Base-by-base conservation (phyloP, 495 filamentous ascomycete species). In the Hypomontagnella monticulosa region DNA sequence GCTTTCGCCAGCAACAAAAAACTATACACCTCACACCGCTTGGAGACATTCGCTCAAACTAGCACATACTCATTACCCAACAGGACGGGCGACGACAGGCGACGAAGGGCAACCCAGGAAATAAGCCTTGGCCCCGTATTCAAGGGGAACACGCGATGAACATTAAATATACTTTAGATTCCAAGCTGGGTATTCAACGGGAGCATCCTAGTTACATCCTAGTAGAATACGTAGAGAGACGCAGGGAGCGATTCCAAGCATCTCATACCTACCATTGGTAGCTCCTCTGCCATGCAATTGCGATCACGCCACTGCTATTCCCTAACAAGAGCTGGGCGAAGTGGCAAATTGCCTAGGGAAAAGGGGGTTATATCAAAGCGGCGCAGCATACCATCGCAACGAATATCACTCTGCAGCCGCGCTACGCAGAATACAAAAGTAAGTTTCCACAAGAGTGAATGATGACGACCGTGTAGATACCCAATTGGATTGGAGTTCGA, bases 351-450 rank as follows among this genome's bases (percentile, higher is more conserved):
- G 9, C 36, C 34, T n/a, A 53, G 52, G 14, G 36, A 37, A 34
- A 43, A 41, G 48, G 34, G 46, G 34, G 36, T 36, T 36, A 60
- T 61, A 64, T 60, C 55, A 56, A 52, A 49, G 66, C 60, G 66
- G 66, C 60, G 66, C 49, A 69, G 66, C 32, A 48, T 4, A 30
- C 8, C 1, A 54, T 49, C 18, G 6, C 30, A 18, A 54, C 40
- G 30, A 50, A 32, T 19, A 32, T 56, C 38, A 20, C 51, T 37
- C 18, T 32, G 51, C 14, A 36, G 47, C 20, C 16, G 23, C 27
- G 44, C 10, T 38, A 56, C 27, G 30, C 15, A 32, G 32, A 18
- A 16, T 8, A 11, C 7, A 47, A 43, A 50, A 9, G 19, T 38
- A 12, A 9, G 33, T 12, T 46, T n/a, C 42, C 19, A 43, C 42